Base-by-base conservation (phyloP, 805 yeast genomes). In the Alloascoidea hylecoeti region DNA sequence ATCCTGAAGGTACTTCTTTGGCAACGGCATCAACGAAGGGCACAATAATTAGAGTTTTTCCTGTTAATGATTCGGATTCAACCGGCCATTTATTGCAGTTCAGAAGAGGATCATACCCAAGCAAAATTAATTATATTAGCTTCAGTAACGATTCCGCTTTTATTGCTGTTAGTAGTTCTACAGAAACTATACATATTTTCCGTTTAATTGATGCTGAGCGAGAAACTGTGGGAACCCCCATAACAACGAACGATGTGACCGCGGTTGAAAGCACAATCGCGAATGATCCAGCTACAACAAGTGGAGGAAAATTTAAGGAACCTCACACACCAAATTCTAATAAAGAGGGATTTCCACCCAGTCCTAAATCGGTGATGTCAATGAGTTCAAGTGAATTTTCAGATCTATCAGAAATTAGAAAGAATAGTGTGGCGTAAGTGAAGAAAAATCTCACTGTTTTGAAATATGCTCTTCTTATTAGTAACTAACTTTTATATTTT, bases 1-100 rank as follows among this genome's bases (percentile, higher is more conserved):
- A 79, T 16, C 58, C 59, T 17, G 78, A 75, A 48, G 89, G 89
- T 0, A 57, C 62, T 2, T 57, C 75, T 41, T 59, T 81, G 23
- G 86, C 89, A 0, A 77, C 89, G 0, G 78, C 86, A 5, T 77
- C 86, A 0, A 65, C 62, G 15, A 78, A 78, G 46, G 94, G 94
- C 1, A 81, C 94, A 0, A 70, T 81, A 13, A 70, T 81, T 2
- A 55, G 89, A 37, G 74, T 81, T 2, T 81, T 80, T 49, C 60
- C 69, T 35, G 71, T 76, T 0, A 9, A 9, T 9, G 30, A 48
- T 51, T 2, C 59, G 67, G 3, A 38, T 43, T 12, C 34, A 27
- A 18, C 67, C 64, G 42, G 45, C 74, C 58, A 37, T 23, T 9
- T 23, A 23, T 23, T 9, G 30, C 81, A 78, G 49, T 76, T 75